These are phyloP conservation scores for Delonix regia DNA, from an alignment of 306 rosid species.

Conservation along the genomic window DNA sequence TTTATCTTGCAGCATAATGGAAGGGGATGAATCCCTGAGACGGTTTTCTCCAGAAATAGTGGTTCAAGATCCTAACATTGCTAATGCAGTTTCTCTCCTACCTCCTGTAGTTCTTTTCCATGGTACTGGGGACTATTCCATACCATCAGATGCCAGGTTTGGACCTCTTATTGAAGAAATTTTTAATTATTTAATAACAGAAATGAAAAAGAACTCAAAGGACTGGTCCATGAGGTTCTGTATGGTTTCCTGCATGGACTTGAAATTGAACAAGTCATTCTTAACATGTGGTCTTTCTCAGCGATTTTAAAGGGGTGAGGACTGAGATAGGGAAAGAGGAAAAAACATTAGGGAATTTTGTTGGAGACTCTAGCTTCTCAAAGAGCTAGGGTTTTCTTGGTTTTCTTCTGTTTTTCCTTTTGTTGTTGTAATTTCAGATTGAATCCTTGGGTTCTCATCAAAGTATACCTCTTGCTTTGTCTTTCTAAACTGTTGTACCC, in stretches of 20 bases:
- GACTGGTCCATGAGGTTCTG: slow-evolving; percentile 6
- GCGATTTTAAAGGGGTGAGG: not conserved
- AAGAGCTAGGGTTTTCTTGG: not conserved
- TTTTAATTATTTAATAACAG: slow-evolving; percentile 27
- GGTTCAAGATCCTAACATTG: slow-evolving; percentile 70
- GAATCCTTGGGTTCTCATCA: not conserved
- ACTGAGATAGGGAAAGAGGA: too few species aligned
- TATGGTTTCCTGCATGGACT: not conserved
- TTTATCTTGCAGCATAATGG: slow-evolving; percentile 82
- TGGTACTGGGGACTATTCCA: slow-evolving; percentile 92
- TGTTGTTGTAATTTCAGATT: not conserved
- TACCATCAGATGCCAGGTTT: slow-evolving; percentile 88
- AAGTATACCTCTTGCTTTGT: not conserved
- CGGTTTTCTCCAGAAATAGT: slow-evolving; percentile 85
- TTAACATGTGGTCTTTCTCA: not conserved
- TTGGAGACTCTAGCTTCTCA: too few species aligned
- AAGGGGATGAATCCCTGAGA: slow-evolving; percentile 83
- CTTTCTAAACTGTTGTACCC: slow-evolving; percentile 12
- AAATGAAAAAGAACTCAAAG: slow-evolving; percentile 5
- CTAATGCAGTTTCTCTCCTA: slow-evolving; percentile 66
- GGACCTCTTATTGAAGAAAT: slow-evolving; percentile 23
- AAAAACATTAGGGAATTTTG: too few species aligned
- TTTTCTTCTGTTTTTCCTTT: not conserved
- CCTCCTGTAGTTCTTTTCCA: slow-evolving; percentile 77
- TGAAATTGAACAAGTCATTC: slow-evolving; percentile 1